phyloP scores from a whole-genome alignment of 345 rosid species.

The Lagerstroemia speciosa region DNA sequence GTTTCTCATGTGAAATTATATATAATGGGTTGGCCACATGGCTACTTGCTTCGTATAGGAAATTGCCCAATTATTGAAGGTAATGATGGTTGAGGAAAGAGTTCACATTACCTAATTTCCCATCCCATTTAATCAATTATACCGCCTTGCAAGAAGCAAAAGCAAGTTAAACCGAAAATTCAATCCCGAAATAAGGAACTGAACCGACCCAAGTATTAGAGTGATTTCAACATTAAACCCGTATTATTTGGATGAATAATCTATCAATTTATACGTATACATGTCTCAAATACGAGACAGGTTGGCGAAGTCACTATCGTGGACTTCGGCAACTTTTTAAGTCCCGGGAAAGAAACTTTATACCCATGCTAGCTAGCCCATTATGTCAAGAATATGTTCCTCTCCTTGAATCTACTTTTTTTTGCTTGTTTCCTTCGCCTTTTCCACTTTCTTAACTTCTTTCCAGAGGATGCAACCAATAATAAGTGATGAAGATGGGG shows the following conservation, averaged over 20 bases:
- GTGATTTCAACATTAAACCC: too few species aligned
- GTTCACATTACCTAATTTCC: background rate
- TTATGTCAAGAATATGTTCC: slow-evolving; percentile 2
- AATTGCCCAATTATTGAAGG: background rate
- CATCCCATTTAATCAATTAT: background rate
- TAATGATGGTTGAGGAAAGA: background rate
- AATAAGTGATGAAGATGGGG: background rate
- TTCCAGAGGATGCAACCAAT: background rate
- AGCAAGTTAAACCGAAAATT: background rate
- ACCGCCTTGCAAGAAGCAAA: background rate
- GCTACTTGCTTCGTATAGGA: background rate
- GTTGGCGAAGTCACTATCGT: background rate
- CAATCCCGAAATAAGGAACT: too few species aligned
- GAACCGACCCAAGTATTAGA: too few species aligned
- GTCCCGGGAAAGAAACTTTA: background rate
- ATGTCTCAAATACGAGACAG: too few species aligned
- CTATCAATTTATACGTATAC: too few species aligned
- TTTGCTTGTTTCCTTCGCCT: background rate
- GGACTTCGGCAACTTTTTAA: slow-evolving; percentile 2
- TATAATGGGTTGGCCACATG: slow-evolving; percentile 3
- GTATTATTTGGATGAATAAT: too few species aligned
- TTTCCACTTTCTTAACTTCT: background rate
- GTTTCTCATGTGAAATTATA: background rate
- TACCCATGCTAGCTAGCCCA: background rate
- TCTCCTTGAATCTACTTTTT: background rate